Conservation (phyloP, 1,139 yeast genomes). For the Sugiyamaella paludigena region DNA sequence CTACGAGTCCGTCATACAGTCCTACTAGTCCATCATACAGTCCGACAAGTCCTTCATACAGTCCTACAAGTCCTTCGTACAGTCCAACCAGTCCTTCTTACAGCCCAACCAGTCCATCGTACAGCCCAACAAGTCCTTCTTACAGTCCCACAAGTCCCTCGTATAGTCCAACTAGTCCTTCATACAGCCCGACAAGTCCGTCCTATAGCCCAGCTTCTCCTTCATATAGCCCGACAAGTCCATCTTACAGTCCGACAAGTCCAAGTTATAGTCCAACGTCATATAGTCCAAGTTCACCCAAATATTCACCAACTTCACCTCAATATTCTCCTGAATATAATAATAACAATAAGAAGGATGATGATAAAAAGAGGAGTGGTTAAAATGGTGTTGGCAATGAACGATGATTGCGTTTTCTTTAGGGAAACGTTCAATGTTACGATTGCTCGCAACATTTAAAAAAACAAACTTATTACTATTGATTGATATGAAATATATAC, state of each 20-base stretch:
- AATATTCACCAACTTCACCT: conserved; percentile 68
- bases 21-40: conserved; percentile 68
- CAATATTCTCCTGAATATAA: conserved; percentile 46
- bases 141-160: conserved; percentile 72
- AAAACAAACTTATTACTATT: background rate
- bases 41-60: conserved; percentile 71
- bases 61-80: conserved; percentile 64
- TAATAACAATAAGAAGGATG: conserved; percentile 6
- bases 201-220: conserved; percentile 63
- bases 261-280: conserved; percentile 62
- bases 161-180: conserved; percentile 62
- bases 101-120: conserved; percentile 73
- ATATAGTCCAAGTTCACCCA: conserved; percentile 57
- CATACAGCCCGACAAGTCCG: conserved; percentile 58
- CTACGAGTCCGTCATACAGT: conserved; percentile 66
- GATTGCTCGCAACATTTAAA: no score
- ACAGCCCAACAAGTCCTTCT: conserved; percentile 70
- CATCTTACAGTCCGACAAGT: conserved; percentile 53
- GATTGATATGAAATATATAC: conserved; percentile 5
- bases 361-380: background rate
- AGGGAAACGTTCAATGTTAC: no score
- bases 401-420: no score
- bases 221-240: conserved; percentile 57
- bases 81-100: conserved; percentile 72
- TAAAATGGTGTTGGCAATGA: no score